These are phyloP conservation scores for Candida krabiensis DNA, from an alignment of 805 yeast species.

Conservation along the genomic window DNA sequence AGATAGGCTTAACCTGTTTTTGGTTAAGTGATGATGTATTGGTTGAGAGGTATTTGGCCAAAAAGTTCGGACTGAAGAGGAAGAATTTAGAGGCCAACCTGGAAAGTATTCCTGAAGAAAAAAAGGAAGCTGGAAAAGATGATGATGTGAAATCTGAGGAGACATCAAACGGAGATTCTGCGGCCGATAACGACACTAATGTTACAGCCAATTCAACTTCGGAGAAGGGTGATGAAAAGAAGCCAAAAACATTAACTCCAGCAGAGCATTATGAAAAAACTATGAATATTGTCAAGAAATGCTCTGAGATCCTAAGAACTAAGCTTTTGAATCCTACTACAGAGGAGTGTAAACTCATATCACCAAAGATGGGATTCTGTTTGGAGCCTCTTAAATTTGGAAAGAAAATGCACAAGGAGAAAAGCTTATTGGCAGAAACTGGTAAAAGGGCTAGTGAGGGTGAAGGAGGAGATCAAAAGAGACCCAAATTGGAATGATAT, in stretches of 20 bases:
- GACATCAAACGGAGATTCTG: slow-evolving; percentile 7
- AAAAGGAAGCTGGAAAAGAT: slow-evolving; percentile 11
- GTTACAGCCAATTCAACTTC: background rate
- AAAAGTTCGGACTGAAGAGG: slow-evolving; percentile 49
- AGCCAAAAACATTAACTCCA: slow-evolving; percentile 10
- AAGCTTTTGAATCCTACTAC: slow-evolving; percentile 46
- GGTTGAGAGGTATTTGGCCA: slow-evolving; percentile 63
- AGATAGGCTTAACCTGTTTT: slow-evolving; percentile 87
- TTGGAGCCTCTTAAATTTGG: slow-evolving; percentile 50
- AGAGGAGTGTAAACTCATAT: slow-evolving; percentile 63
- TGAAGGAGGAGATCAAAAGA: slow-evolving; percentile 20
- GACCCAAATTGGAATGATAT: slow-evolving; percentile 18
- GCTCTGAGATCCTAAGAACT: slow-evolving; percentile 46
- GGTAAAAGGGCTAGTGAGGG: slow-evolving; percentile 10
- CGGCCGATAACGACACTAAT: slow-evolving; percentile 1
- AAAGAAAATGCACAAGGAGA: slow-evolving; percentile 22
- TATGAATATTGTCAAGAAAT: slow-evolving; percentile 45
- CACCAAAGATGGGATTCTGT: slow-evolving; percentile 62
- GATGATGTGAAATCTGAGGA: slow-evolving; percentile 7
- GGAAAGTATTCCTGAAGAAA: slow-evolving; percentile 13
- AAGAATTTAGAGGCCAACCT: slow-evolving; percentile 21
- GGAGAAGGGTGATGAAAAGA: slow-evolving; percentile 12
- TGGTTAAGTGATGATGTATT: slow-evolving; percentile 63
- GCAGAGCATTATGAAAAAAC: slow-evolving; percentile 43
- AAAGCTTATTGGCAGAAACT: slow-evolving; percentile 5